Evolutionary conservation across 768 basidiomycete species (phyloP), one percentile per base, ranked within the genome.

Genomic region (Udeniomyces megalosporus): DNA sequence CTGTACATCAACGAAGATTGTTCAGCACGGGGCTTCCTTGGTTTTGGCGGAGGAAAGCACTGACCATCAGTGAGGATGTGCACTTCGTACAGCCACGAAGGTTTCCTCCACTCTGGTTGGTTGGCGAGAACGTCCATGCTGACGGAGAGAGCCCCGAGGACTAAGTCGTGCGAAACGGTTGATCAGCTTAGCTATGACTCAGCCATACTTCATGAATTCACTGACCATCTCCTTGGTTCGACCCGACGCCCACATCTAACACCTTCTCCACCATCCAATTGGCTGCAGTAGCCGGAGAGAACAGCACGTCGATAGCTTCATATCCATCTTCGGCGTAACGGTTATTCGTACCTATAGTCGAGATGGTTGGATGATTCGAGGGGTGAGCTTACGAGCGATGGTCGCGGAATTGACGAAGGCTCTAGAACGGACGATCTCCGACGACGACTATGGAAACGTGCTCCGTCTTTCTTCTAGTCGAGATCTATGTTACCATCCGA

Each of bases 401-500:
- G 28, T n/a, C 6, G 28, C 22, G 28, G 11, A 2, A n/a, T 14
- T 24, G 53, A 4, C 2, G 50, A 46, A 17, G 7, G 32, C 32
- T 38, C 26, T 34, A 11, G 17, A 2, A 44, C 66, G 65, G 6
- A 58, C 65, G 3, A 46, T 44, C 81, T 72, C 88, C 82, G 2
- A 88, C 92, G 69, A 89, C 74, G 51, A 95, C 79, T 31, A 96
- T 81, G n/a, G 89, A 88, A 70, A 89, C 88, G 70, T 88, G 83
- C 70, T 93, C 92, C 11, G 92, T 96, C 76, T 93, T 95, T 46
- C 92, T 79, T 15, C 84, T 86, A 67, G 86, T 82, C 70, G 83
- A 90, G 67, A 96, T 90, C 92, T 97, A 61, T n/a, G 20, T 26
- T 14, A 58, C 29, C 15, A 6, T 12, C 8, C 12, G 26, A 38